Conservation (phyloP, 2,329 filamentous ascomycete species). For the Clonostachys byssicola region DNA sequence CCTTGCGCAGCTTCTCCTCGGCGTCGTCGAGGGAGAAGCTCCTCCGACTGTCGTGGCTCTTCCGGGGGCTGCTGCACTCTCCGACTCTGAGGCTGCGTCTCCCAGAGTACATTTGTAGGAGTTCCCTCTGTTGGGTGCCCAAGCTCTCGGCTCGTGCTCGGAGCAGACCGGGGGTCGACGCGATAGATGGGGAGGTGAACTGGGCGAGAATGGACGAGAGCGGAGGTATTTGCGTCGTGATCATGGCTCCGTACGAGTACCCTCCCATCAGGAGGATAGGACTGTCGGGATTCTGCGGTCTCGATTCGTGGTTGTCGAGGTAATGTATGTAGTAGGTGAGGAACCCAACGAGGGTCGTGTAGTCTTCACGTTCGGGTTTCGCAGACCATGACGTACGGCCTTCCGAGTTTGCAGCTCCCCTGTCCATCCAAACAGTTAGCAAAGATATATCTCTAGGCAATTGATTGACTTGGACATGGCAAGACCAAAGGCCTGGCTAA, state of each 20-base stretch:
- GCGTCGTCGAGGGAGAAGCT: slow-evolving; percentile 36
- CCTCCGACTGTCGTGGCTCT: slow-evolving; percentile 5
- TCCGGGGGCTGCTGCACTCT: slow-evolving; percentile 3
- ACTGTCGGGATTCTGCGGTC: slow-evolving; percentile 1
- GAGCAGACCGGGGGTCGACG: slow-evolving; percentile 63
- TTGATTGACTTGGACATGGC: too few species aligned
- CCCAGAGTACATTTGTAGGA: slow-evolving; percentile 18
- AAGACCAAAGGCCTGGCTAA: slow-evolving; percentile 25
- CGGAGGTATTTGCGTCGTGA: slow-evolving; percentile 69
- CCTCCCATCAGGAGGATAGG: slow-evolving; percentile 62
- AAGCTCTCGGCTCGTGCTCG: slow-evolving; percentile 65
- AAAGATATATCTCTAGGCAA: slow-evolving; percentile 6
- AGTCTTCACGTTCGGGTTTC: slow-evolving; percentile 77
- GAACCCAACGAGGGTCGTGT: slow-evolving; percentile 77
- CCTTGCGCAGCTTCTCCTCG: slow-evolving; percentile 41
- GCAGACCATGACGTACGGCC: slow-evolving; percentile 86
- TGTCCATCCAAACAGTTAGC: slow-evolving; percentile 22
- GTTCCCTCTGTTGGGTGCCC: slow-evolving; percentile 55
- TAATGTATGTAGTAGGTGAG: slow-evolving; percentile 68
- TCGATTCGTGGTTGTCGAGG: slow-evolving; percentile 27
- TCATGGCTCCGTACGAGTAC: slow-evolving; percentile 88
- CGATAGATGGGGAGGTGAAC: slow-evolving; percentile 44
- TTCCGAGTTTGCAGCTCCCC: slow-evolving; percentile 71
- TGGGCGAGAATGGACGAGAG: slow-evolving; percentile 52
- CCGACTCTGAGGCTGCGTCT: slow-evolving; percentile 5